Percentiles rank a stretch among this genome's conserved stretches.
These are phyloP conservation scores for Plasmodium vinckei DNA, from an alignment of 169 alveolate genomes.

Conservation along the genomic window DNA sequence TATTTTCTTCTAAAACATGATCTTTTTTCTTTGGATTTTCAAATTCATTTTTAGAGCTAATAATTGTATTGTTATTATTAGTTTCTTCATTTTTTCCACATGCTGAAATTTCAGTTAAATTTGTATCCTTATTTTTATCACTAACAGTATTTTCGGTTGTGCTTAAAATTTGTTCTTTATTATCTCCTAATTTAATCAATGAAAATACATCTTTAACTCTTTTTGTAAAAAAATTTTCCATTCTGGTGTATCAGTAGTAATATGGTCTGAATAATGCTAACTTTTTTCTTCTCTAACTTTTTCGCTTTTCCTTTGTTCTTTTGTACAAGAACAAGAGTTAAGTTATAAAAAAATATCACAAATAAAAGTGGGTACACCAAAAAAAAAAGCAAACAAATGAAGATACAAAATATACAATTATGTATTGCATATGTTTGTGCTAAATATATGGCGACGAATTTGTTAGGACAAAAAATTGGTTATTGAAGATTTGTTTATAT, in stretches of 20 bases:
- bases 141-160: neutral
- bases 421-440: too few relatives aligned
- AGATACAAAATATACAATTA: too few relatives aligned
- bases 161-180: constrained; percentile 13
- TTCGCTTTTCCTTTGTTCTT: neutral
- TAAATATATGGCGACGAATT: too few relatives aligned
- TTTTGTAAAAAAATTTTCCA: constrained; percentile 71
- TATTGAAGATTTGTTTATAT: too few relatives aligned
- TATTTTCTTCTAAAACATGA: constrained; percentile 14
- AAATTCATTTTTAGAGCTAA: constrained; percentile 13
- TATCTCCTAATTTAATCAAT: constrained; percentile 23
- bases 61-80: neutral
- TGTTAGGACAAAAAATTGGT: too few relatives aligned
- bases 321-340: too few relatives aligned
- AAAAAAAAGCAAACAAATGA: too few relatives aligned
- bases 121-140: neutral
- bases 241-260: neutral
- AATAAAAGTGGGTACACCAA: too few relatives aligned
- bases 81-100: constrained; percentile 5
- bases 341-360: too few relatives aligned
- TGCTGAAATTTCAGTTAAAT: neutral
- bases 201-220: constrained; percentile 63
- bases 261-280: neutral
- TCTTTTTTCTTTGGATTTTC: neutral
- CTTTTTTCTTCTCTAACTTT: neutral